Evolutionary conservation across 192 early-diverging fungal species (phyloP), one percentile per base, ranked within the genome.

Genomic region (Dimargaris cristalligena): DNA sequence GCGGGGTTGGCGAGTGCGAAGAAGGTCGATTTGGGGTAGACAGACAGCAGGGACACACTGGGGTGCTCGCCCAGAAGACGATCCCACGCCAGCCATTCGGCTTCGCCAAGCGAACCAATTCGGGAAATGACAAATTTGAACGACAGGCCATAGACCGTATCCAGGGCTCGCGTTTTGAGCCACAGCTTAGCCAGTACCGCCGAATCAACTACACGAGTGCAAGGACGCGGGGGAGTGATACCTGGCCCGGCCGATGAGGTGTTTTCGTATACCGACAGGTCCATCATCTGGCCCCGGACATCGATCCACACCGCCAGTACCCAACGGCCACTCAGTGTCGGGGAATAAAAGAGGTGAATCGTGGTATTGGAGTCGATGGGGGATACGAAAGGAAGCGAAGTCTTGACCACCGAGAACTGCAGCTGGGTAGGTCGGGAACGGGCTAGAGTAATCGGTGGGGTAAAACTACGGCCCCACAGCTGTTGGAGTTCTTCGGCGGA

Each of bases 121-220:
- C 55, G 55, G 20, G 55, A 32, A n/a, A 57, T 26, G 4, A 34
- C 33, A n/a, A 38, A 57, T 38, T 57, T 57, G 55, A 57, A 34
- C 14, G 55, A 34, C 34, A 57, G 23, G 9, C 34, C 55, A 3
- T 31, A 35, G 4, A 34, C 20, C 2, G 34, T 20, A 1, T 57
- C 55, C 14, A 57, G 55, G 33, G 55, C 55, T 16, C 35, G 34
- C 20, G 55, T 20, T n/a, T 57, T 57, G 16, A 23, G 18, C 55
- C 55, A 57, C 11, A 57, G 22, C 33, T 38, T 31, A 16, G 14
- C 3, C 22, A 57, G 35, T n/a, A 57, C 55, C 55, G 34, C 10
- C 35, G 0, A 13, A 4, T 16, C 20, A 2, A 57, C 55, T n/a
- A n/a, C n/a, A n/a, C n/a, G n/a, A n/a, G n/a, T n/a, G n/a, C n/a